These are phyloP conservation scores for Rosa multiflora DNA, from an alignment of 306 rosid genomes.

Conservation along the genomic window DNA sequence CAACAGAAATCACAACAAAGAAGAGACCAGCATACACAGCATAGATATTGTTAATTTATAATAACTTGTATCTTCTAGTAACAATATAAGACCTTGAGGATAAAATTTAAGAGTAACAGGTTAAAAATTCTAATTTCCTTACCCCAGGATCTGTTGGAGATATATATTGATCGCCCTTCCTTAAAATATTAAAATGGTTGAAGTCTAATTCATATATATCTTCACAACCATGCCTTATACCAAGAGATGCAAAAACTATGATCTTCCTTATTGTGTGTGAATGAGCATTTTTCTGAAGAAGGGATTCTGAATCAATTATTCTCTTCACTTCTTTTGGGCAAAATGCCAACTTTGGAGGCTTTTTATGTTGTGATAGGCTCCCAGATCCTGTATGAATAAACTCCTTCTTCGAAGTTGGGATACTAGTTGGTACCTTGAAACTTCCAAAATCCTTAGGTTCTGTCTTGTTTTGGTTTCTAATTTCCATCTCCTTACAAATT, in stretches of 20 bases:
- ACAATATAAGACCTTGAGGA: neutral
- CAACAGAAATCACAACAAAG: neutral
- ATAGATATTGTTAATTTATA: neutral
- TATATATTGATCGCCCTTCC: slow-evolving; percentile 65
- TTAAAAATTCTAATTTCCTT: slow-evolving; percentile 30
- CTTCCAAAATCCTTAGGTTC: slow-evolving; percentile 29
- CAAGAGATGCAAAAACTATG: slow-evolving; percentile 81
- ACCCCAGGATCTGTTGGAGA: slow-evolving; percentile 74
- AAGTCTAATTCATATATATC: slow-evolving; percentile 79
- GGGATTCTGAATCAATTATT: slow-evolving; percentile 55
- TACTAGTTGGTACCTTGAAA: slow-evolving; percentile 13
- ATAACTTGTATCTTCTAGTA: neutral
- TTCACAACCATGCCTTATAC: slow-evolving; percentile 84
- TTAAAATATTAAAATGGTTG: slow-evolving; percentile 71
- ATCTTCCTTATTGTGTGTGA: slow-evolving; percentile 84
- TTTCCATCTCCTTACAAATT: slow-evolving; percentile 21
- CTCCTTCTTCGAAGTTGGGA: slow-evolving; percentile 25
- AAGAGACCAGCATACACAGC: neutral
- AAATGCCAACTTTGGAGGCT: slow-evolving; percentile 69
- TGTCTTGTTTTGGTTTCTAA: slow-evolving; percentile 23
- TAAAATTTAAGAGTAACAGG: neutral
- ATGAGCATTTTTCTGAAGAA: slow-evolving; percentile 60
- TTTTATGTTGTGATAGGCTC: slow-evolving; percentile 38
- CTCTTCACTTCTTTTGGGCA: slow-evolving; percentile 85
- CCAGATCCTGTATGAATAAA: slow-evolving; percentile 26